Conservation (phyloP, 2,329 filamentous ascomycete species). For the Colletotrichum navitas region DNA sequence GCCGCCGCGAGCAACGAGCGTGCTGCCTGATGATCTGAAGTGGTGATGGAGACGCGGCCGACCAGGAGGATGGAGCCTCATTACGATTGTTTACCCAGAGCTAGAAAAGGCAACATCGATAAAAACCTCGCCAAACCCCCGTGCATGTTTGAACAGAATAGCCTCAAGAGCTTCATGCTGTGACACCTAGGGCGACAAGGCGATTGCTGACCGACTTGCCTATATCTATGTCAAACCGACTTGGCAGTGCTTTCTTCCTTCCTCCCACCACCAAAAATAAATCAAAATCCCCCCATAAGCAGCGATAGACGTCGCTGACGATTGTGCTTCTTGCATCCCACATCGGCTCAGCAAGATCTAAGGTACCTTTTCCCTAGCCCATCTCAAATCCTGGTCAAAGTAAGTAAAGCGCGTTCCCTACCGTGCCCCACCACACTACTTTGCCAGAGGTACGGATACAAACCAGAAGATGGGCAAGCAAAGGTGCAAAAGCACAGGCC, state of each 20-base stretch:
- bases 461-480: conserved; percentile 20
- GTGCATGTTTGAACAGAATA: not conserved
- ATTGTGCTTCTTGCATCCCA: conserved; percentile 5
- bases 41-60: conserved; percentile 10
- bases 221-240: not conserved
- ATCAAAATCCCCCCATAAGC: not conserved
- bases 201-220: not conserved
- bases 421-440: conserved; percentile 42
- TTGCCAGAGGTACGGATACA: conserved; percentile 15
- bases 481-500: conserved; percentile 19
- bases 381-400: conserved; percentile 7
- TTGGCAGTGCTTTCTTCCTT: not conserved
- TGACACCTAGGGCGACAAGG: not conserved
- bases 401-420: conserved; percentile 23
- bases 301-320: conserved; percentile 6
- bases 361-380: conserved; percentile 20
- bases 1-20: not conserved
- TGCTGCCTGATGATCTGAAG: conserved; percentile 31
- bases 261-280: conserved; percentile 14
- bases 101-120: not conserved
- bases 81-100: not conserved
- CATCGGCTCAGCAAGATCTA: conserved; percentile 14
- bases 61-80: not conserved
- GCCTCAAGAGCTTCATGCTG: not conserved
- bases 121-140: not conserved